Conservation (phyloP, 169 alveolate genomes). For the Ichthyophthirius multifiliis region DNA sequence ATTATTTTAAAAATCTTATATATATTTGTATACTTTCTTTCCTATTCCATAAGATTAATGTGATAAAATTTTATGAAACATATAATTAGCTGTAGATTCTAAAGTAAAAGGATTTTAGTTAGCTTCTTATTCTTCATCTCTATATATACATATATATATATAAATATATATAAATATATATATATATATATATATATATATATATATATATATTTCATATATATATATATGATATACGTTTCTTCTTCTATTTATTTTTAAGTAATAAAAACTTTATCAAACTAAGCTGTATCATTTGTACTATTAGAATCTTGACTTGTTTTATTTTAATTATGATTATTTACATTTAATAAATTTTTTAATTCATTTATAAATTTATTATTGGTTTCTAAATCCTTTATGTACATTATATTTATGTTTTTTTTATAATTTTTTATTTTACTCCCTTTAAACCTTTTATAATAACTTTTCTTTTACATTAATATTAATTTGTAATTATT, state of each 20-base stretch:
- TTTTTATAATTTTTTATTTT: too few species aligned
- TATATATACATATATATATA: not conserved
- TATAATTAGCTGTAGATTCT: constrained; percentile 42
- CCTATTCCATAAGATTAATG: constrained; percentile 32
- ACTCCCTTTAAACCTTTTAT: constrained; percentile 13
- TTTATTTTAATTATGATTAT: too few species aligned
- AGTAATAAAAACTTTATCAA: not conserved
- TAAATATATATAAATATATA: too few species aligned
- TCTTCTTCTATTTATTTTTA: not conserved
- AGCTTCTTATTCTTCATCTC: constrained; percentile 10
- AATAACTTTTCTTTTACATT: not conserved
- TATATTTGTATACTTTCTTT: constrained; percentile 15
- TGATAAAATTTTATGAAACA: constrained; percentile 40
- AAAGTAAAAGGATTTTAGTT: constrained; percentile 23
- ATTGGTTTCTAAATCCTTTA: not conserved
- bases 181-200: too few species aligned
- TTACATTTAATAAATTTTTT: not conserved
- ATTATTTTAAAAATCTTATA: constrained; percentile 11
- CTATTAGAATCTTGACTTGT: too few species aligned
- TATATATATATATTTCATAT: too few species aligned
- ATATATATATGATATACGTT: too few species aligned
- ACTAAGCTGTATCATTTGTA: too few species aligned
- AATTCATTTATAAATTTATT: not conserved
- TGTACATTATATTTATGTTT: too few species aligned
- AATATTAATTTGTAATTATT: not conserved